Evolutionary conservation across 2,329 filamentous ascomycete genomes (phyloP).

Genomic region (Thermomyces lanuginosus): DNA sequence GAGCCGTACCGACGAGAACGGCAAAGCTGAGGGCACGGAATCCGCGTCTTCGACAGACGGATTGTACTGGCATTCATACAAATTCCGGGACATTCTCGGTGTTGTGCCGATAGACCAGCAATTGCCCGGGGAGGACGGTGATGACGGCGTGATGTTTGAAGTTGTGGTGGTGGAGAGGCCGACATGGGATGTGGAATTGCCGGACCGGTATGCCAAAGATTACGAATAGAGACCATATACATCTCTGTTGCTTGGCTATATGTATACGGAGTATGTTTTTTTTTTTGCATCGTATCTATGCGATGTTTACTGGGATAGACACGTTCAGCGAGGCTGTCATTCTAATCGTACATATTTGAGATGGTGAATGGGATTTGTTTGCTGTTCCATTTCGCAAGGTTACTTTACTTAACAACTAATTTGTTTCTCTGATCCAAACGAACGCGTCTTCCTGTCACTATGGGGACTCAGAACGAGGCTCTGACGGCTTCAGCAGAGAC

Average conservation of each 20-base stretch:
- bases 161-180: conserved; percentile 81
- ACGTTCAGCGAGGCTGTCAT: too few species aligned
- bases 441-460: too few species aligned
- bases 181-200: conserved; percentile 63
- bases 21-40: neutral
- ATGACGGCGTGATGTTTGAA: conserved; percentile 34
- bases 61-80: conserved; percentile 60
- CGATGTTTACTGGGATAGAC: too few species aligned
- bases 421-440: too few species aligned
- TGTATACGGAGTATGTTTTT: neutral
- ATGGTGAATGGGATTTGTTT: too few species aligned
- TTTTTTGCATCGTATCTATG: too few species aligned
- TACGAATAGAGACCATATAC: conserved; percentile 23
- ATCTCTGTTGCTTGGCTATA: neutral
- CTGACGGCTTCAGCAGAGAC: too few species aligned
- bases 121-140: conserved; percentile 17
- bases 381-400: too few species aligned
- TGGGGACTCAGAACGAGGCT: too few species aligned
- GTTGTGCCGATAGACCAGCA: conserved; percentile 38
- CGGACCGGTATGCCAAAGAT: conserved; percentile 51
- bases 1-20: neutral
- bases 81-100: conserved; percentile 86
- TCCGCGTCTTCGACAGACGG: too few species aligned
- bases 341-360: too few species aligned
- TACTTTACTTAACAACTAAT: too few species aligned